These are phyloP conservation scores for Elsinoe perseae DNA, from an alignment of 2,329 filamentous ascomycete genomes.

Conservation along the genomic window DNA sequence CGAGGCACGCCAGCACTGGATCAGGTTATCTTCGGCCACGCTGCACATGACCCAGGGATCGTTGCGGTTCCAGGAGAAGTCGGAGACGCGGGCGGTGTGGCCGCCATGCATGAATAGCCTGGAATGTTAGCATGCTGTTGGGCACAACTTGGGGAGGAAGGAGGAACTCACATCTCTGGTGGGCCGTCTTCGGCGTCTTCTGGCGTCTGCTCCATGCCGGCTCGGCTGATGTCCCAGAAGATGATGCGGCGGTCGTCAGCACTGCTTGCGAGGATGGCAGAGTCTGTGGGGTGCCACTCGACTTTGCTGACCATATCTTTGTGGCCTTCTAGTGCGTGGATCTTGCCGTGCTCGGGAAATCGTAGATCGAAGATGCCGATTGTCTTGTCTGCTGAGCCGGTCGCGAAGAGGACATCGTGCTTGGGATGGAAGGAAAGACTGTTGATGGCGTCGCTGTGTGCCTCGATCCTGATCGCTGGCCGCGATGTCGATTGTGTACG, in stretches of 20 bases:
- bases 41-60: constrained; percentile 95
- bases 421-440: constrained; percentile 90
- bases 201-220: constrained; percentile 88
- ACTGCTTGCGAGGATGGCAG: constrained; percentile 78
- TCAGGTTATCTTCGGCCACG: constrained; percentile 90
- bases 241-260: constrained; percentile 90
- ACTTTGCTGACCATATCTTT: constrained; percentile 83
- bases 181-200: constrained; percentile 94
- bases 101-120: constrained; percentile 98
- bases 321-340: constrained; percentile 85
- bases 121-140: constrained; percentile 24
- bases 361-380: constrained; percentile 93
- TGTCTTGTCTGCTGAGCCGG: constrained; percentile 89
- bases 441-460: constrained; percentile 90
- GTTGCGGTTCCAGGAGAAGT: constrained; percentile 97
- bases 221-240: constrained; percentile 90
- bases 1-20: constrained; percentile 64
- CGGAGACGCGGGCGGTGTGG: constrained; percentile 91
- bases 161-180: constrained; percentile 70
- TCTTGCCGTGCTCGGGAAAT: constrained; percentile 59
- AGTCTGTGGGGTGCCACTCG: constrained; percentile 88
- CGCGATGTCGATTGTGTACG: constrained; percentile 52
- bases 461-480: constrained; percentile 54
- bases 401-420: constrained; percentile 83
- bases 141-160: not conserved